phyloP scores from a whole-genome alignment of 2,329 filamentous ascomycete genomes.

The Madurella fahalii region DNA sequence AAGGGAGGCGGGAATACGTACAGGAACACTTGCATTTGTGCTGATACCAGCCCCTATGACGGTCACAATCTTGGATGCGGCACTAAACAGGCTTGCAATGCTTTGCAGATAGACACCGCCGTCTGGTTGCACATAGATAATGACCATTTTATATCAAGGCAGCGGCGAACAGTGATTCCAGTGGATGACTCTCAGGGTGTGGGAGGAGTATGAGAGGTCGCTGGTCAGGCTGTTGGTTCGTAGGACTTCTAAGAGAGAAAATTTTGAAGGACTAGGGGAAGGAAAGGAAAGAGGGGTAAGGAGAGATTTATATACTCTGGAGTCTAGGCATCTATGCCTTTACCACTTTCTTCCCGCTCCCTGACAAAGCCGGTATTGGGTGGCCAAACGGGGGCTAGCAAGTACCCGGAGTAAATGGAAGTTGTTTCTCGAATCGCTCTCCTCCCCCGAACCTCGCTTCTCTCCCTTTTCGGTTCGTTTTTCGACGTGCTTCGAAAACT shows the following conservation, averaged over 20 bases:
- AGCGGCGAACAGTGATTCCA: neutral
- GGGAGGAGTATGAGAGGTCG: neutral
- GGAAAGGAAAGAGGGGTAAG: neutral
- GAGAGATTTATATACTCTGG: constrained; percentile 1
- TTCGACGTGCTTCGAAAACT: no score
- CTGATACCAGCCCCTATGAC: constrained; percentile 15
- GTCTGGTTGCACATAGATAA: constrained; percentile 5
- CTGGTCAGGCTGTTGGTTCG: neutral
- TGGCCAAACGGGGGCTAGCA: no score
- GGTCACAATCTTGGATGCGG: constrained; percentile 11
- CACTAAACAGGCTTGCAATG: constrained; percentile 7
- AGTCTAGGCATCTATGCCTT: neutral
- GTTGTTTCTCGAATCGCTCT: no score
- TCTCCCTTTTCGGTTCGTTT: no score
- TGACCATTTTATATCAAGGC: constrained; percentile 7
- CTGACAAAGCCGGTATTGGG: no score
- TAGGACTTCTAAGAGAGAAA: neutral
- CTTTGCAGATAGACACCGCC: constrained; percentile 7
- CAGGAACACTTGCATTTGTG: constrained; percentile 14
- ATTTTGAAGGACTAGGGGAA: neutral
- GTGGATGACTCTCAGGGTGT: neutral
- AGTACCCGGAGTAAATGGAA: no score
- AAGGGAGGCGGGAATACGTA: constrained; percentile 4
- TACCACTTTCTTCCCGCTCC: no score
- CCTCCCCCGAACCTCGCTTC: no score